Conservation (phyloP, 2,329 filamentous ascomycete species). For the Sporothrix brunneoviolacea region DNA sequence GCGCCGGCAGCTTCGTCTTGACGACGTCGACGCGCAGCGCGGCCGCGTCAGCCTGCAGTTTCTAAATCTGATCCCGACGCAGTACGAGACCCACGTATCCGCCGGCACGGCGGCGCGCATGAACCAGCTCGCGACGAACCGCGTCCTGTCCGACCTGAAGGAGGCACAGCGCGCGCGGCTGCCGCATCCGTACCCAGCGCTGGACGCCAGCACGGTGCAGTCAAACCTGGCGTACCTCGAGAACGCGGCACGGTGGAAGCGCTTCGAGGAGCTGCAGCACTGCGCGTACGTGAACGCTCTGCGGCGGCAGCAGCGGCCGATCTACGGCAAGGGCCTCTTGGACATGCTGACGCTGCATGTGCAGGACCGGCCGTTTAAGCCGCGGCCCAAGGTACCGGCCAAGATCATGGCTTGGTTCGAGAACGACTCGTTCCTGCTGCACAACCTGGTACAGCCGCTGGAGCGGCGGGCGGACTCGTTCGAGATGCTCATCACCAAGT, state of each 20-base stretch:
- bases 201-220: constrained; percentile 61
- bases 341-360: constrained; percentile 62
- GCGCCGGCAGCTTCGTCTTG: constrained; percentile 53
- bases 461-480: constrained; percentile 65
- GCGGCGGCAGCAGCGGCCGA: constrained; percentile 69
- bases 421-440: constrained; percentile 57
- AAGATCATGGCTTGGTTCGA: constrained; percentile 70
- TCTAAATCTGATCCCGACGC: constrained; percentile 69
- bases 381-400: constrained; percentile 53
- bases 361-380: constrained; percentile 51
- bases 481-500: constrained; percentile 73
- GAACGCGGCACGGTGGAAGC: constrained; percentile 59
- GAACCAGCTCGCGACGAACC: constrained; percentile 62
- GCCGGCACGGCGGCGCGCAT: constrained; percentile 46
- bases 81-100: constrained; percentile 62
- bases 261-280: constrained; percentile 72
- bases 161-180: constrained; percentile 61
- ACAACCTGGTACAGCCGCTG: constrained; percentile 65
- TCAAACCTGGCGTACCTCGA: constrained; percentile 69
- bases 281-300: constrained; percentile 75
- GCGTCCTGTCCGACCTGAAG: constrained; percentile 61
- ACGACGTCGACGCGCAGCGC: constrained; percentile 28
- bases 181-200: constrained; percentile 45
- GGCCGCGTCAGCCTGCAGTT: constrained; percentile 63
- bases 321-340: constrained; percentile 77